These are phyloP conservation scores for Lumnitzera littorea DNA, from an alignment of 345 rosid species.

Conservation along the genomic window DNA sequence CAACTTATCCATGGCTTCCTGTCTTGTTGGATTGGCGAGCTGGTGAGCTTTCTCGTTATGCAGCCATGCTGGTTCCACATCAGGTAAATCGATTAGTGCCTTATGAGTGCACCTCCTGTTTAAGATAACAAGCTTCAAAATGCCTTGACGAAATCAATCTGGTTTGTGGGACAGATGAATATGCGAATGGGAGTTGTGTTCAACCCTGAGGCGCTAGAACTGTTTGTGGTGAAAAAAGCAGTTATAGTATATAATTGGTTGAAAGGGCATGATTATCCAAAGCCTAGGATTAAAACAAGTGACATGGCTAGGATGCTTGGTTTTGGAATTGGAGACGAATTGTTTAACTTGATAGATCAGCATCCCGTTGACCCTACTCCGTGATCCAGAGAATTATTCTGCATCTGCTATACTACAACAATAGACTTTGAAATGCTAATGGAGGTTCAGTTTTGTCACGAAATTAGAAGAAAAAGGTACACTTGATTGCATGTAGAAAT, in stretches of 20 bases:
- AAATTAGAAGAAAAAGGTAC: too few species aligned
- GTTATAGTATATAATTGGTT: slow-evolving; percentile 66
- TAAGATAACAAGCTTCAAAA: background rate
- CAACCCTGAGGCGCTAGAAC: slow-evolving; percentile 81
- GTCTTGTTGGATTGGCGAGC: slow-evolving; percentile 82
- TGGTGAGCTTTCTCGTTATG: slow-evolving; percentile 85
- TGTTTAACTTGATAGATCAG: slow-evolving; percentile 54
- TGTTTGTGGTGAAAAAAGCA: slow-evolving; percentile 70
- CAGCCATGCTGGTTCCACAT: slow-evolving; percentile 84
- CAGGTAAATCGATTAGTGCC: slow-evolving; percentile 31
- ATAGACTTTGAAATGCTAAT: too few species aligned
- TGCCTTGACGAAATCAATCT: too few species aligned
- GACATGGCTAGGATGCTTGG: slow-evolving; percentile 96
- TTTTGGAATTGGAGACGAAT: slow-evolving; percentile 65
- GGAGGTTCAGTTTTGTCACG: too few species aligned
- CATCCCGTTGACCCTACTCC: slow-evolving; percentile 1
- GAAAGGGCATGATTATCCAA: slow-evolving; percentile 45
- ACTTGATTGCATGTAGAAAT: too few species aligned
- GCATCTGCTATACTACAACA: too few species aligned
- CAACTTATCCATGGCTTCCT: slow-evolving; percentile 79
- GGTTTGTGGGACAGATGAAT: slow-evolving; percentile 51
- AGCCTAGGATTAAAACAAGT: slow-evolving; percentile 62
- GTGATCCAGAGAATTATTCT: background rate
- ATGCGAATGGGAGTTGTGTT: slow-evolving; percentile 80
- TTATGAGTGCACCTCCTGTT: background rate